Percentiles rank a stretch among this genome's conserved stretches.
phyloP scores from a whole-genome alignment of 345 rosid genomes.

The Populus euphratica region DNA sequence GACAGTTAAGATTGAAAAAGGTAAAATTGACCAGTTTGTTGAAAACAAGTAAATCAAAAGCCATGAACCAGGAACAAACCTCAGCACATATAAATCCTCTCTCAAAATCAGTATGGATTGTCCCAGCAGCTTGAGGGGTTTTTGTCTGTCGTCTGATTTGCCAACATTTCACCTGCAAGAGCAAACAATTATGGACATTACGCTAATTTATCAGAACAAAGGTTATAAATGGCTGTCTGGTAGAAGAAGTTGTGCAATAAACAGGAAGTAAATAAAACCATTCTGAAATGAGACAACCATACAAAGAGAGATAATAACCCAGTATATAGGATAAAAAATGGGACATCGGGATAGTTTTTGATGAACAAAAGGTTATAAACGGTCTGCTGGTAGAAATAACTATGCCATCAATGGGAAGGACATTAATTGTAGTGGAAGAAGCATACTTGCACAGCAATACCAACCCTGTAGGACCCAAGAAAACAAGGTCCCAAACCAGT shows the following conservation, averaged over 20 bases:
- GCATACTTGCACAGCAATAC: no score
- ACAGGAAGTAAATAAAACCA: no score
- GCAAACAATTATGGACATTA: conserved; percentile 2
- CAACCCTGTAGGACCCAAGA: neutral
- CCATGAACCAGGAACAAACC: conserved; percentile 41
- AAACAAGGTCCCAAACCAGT: neutral
- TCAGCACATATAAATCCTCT: conserved; percentile 97
- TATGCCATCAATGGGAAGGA: no score
- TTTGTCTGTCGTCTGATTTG: conserved; percentile 88
- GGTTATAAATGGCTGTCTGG: neutral
- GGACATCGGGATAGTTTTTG: no score
- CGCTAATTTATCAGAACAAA: neutral
- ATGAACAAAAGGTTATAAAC: no score
- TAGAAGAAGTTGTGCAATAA: neutral
- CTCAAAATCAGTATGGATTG: conserved; percentile 93
- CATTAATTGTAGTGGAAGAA: no score
- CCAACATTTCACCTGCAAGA: conserved; percentile 92
- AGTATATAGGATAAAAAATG: no score
- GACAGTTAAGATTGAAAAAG: neutral
- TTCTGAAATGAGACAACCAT: no score
- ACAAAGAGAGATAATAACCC: no score
- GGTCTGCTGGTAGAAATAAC: neutral
- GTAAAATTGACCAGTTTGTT: no score
- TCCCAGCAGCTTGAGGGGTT: conserved; percentile 99
- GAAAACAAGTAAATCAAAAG: neutral